Conservation (phyloP, 352 stramenopile genomes). For the Thalassiosira livingstoniorum region DNA sequence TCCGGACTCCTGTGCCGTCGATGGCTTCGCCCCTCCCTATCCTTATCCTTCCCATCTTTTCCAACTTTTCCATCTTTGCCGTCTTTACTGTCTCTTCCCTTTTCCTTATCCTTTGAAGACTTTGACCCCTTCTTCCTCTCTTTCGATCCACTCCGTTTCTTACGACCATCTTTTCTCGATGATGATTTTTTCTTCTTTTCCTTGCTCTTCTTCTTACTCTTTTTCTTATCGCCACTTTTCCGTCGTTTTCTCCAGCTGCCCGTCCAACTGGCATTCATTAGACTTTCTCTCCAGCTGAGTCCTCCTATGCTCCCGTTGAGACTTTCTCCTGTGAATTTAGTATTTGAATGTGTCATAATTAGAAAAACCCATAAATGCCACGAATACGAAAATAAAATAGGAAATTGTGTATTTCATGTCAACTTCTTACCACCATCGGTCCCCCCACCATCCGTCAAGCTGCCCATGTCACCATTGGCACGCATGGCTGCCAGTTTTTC, state of each 20-base stretch:
- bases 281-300: not conserved
- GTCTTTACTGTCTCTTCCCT: too few species aligned
- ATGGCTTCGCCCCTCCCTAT: too few species aligned
- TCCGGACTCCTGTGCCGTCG: too few species aligned
- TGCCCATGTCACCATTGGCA: not conserved
- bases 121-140: too few species aligned
- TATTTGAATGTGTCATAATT: not conserved
- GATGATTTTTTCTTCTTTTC: not conserved
- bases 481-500: not conserved
- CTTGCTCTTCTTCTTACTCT: not conserved
- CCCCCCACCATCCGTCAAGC: not conserved
- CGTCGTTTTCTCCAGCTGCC: not conserved
- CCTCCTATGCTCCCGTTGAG: not conserved
- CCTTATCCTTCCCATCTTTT: too few species aligned
- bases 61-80: too few species aligned
- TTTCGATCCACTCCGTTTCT: too few species aligned
- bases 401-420: not conserved
- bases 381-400: not conserved
- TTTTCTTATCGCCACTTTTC: not conserved
- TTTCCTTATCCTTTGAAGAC: too few species aligned
- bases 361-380: not conserved
- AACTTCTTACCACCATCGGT: not conserved
- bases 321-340: not conserved
- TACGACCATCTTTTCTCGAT: too few species aligned
- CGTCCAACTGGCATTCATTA: constrained; percentile 9